Evolutionary conservation across 2,329 filamentous ascomycete species (phyloP), one percentile per base, ranked within the genome.

Genomic region (Ascochyta clinopodiicola): DNA sequence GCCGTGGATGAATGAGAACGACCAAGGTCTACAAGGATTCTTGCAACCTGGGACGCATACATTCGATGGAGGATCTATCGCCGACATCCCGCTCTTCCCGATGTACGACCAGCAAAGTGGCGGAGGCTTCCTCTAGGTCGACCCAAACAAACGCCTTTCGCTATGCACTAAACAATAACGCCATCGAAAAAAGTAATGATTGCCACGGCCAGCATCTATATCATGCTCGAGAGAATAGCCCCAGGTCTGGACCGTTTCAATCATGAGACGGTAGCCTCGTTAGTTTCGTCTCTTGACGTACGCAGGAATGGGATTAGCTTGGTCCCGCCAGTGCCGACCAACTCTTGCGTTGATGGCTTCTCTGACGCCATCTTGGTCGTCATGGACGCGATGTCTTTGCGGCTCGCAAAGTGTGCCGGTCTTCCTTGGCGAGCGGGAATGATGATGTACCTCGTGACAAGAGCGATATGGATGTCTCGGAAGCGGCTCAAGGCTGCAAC

Each of bases 381-480:
- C 10, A 77, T 75, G 3, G 79, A 79, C 0, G 81, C 81, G 31
- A 82, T 71, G 46, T 82, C 70, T 51, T 77, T 56, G 67, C 67
- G 60, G 45, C 70, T 55, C 45, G 65, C 39, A 32, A 51, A 54
- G 7, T 54, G 60, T n/a, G 37, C 57, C 19, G 62, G 69, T 38
- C 68, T 70, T 9, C 48, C 52, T 56, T 66, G 64, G 13, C 67
- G 68, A 39, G 68, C 70, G 0, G 80, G 79, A 39, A 80, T 75
- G 44, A 84, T 77, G 51, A 84, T 82, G 58, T 83, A 84, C 36
- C 81, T 70, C 1, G 81, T 79, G 1, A 84, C 82, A 22, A 84
- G 77, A 53, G 79, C 77, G 39, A 84, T 81, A 55, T 84, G 82
- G 44, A 77, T 78, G 55, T 82, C 79, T 0, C 82, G 78, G 59